Evolutionary conservation across 1,284 basidiomycete genomes (phyloP), one percentile per base, ranked within the genome.

Genomic region (Ustilago cynodontis): DNA sequence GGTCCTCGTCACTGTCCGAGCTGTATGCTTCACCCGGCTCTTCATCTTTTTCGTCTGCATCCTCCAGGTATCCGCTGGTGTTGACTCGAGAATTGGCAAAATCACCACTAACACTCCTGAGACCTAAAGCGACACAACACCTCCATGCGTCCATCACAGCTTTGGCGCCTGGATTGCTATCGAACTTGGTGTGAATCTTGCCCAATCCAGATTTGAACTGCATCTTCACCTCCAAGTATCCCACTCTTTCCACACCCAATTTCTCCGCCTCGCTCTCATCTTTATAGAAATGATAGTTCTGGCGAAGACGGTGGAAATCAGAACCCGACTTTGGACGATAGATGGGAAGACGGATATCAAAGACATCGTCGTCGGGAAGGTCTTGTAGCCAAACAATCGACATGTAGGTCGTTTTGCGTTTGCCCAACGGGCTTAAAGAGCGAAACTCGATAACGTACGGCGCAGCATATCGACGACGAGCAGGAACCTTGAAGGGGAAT

Each of bases 191-290:
- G 43, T 80, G 79, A 24, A 77, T 59, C 57, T 69, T 65, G 16
- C 77, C 79, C 45, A 80, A 50, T 14, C 79, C 79, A 4, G 59
- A 67, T 70, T 80, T 80, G 74, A 80, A 80, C 56, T 76, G 73
- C 62, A 80, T 51, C 37, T 59, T 58, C 22, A 78, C 69, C 10
- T 65, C 22, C 26, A 80, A 47, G 13, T 64, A 66, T 0, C 77
- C 77, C 2, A 80, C 53, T 24, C 59, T 47, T 28, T 73, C 65
- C 10, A 74, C 77, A 28, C 69, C 77, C 3, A 78, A 28, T 49
- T 52, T 10, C 18, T 71, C 60, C 18, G 68, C 77, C 47, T 79
- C 62, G 2, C 11, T 55, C 59, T 79, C 76, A 37, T 73, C 43
- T 18, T 43, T 9, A 41, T 67, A 79, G 54, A 77, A 22, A 52